These are phyloP conservation scores for Saksenaea oblongispora DNA, from an alignment of 371 early-diverging fungal genomes.

Conservation along the genomic window DNA sequence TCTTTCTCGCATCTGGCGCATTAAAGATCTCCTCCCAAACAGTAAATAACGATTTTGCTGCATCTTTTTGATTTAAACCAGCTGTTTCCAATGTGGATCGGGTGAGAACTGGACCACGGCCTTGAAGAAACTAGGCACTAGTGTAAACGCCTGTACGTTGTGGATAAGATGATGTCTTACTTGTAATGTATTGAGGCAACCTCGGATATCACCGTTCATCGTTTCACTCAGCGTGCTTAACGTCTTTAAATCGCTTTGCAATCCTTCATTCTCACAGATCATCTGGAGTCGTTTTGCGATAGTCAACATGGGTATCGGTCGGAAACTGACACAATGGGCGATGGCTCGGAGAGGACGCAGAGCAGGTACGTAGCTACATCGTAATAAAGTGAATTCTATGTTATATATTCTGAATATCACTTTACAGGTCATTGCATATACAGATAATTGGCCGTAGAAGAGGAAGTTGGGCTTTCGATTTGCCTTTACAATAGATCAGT, in stretches of 20 bases:
- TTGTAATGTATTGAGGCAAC: conserved; percentile 89
- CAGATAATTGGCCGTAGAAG: conserved; percentile 94
- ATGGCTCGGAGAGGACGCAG: conserved; percentile 82
- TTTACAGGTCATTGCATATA: conserved; percentile 95
- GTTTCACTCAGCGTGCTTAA: conserved; percentile 75
- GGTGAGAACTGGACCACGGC: conserved; percentile 48
- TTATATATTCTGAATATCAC: background rate
- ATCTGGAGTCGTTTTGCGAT: conserved; percentile 77
- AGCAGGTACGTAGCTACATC: conserved; percentile 78
- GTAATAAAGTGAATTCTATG: background rate
- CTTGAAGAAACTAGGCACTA: conserved; percentile 36
- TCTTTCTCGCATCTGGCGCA: conserved; percentile 32
- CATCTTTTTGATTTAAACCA: conserved; percentile 81
- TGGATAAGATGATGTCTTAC: conserved; percentile 34
- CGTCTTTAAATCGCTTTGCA: conserved; percentile 75
- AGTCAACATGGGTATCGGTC: conserved; percentile 63
- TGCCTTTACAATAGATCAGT: conserved; percentile 14
- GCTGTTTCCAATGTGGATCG: conserved; percentile 56
- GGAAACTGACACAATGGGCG: conserved; percentile 73
- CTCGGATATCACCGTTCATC: conserved; percentile 85
- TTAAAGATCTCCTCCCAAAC: conserved; percentile 83
- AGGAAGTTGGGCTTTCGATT: conserved; percentile 31
- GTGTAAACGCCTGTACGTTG: background rate
- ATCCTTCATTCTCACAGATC: conserved; percentile 80
- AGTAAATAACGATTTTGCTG: conserved; percentile 71